phyloP scores from a whole-genome alignment of 148 eudicot genomes.

The Persicaria maculosa region DNA sequence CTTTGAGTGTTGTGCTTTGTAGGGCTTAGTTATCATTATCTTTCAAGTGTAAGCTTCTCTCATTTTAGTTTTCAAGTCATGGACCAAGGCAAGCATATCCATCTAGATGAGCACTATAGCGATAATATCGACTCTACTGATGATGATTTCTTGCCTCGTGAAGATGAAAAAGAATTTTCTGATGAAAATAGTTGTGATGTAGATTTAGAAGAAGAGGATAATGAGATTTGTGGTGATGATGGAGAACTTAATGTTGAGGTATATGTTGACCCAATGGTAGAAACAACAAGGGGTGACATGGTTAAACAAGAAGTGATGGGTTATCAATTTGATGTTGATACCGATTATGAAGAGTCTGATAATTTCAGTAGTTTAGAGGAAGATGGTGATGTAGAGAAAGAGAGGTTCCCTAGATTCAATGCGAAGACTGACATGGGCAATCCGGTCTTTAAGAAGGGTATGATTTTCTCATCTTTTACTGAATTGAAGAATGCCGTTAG shows the following conservation, averaged over 20 bases:
- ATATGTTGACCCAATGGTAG: background rate
- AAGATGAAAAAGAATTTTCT: too few species aligned
- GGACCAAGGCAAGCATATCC: too few species aligned
- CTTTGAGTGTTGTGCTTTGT: too few species aligned
- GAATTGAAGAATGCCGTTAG: background rate
- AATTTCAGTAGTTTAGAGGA: background rate
- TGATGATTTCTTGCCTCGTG: too few species aligned
- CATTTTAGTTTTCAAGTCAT: too few species aligned
- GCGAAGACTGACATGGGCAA: background rate
- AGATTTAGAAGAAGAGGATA: background rate
- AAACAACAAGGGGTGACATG: background rate
- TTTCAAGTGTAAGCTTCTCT: too few species aligned
- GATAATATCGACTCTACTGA: too few species aligned
- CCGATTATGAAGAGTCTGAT: background rate
- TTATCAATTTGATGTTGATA: background rate
- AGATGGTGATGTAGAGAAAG: background rate
- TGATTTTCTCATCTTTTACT: background rate
- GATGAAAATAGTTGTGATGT: background rate
- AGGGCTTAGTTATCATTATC: too few species aligned
- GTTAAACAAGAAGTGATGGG: background rate
- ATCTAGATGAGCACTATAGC: too few species aligned
- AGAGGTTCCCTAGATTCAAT: background rate
- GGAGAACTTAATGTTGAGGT: background rate
- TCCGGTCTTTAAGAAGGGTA: background rate
- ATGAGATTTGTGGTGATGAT: background rate